Conservation (phyloP, 2,329 filamentous ascomycete species). For the Hansfordia pulvinata region DNA sequence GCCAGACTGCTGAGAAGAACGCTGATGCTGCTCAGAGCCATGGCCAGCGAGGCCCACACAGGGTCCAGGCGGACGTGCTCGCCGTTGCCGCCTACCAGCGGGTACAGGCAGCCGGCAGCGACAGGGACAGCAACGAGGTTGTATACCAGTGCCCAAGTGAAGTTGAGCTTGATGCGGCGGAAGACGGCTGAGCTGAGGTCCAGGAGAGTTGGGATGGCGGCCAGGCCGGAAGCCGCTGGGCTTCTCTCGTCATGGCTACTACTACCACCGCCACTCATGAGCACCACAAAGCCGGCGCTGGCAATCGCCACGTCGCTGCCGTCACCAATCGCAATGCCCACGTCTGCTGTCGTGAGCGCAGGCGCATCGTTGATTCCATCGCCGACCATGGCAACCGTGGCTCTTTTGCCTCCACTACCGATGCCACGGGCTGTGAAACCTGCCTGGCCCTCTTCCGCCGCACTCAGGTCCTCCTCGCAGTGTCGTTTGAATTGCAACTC, state of each 20-base stretch:
- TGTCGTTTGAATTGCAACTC: too few species aligned
- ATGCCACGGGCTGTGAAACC: neutral
- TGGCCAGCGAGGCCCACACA: constrained; percentile 80
- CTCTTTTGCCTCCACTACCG: constrained; percentile 15
- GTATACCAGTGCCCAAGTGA: constrained; percentile 74
- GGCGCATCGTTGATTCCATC: constrained; percentile 86
- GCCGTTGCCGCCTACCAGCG: constrained; percentile 27
- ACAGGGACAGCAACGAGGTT: constrained; percentile 68
- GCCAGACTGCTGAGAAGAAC: constrained; percentile 73
- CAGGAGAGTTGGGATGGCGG: constrained; percentile 58
- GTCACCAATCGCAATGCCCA: constrained; percentile 72
- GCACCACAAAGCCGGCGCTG: constrained; percentile 69
- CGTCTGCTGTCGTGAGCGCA: constrained; percentile 65
- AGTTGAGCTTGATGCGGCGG: constrained; percentile 69
- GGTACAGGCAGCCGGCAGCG: constrained; percentile 67
- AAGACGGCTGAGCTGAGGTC: constrained; percentile 61
- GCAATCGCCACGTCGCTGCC: constrained; percentile 77
- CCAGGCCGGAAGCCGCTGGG: too few species aligned
- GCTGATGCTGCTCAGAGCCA: constrained; percentile 85
- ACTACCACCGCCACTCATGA: too few species aligned
- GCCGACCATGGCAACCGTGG: constrained; percentile 67
- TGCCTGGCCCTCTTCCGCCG: constrained; percentile 10
- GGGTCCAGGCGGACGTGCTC: constrained; percentile 55
- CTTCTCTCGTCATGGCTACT: too few species aligned
- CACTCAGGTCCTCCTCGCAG: too few species aligned